phyloP scores from a whole-genome alignment of 192 early-diverging fungal genomes.

The Podila clonocystis region DNA sequence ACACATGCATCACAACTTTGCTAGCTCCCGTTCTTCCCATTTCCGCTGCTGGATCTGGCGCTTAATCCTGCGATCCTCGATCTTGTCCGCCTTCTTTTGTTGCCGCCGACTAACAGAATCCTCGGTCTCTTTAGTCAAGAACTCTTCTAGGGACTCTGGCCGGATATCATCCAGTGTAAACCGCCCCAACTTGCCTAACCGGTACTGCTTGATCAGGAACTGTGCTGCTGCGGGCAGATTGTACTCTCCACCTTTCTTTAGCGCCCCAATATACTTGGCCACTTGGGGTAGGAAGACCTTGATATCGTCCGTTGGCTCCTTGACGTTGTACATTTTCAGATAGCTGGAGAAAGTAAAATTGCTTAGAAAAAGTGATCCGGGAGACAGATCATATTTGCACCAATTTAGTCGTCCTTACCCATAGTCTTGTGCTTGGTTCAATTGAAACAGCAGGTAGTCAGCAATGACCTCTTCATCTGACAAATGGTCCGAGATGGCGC shows the following conservation, averaged over 20 bases:
- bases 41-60: constrained; percentile 29
- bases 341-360: constrained; percentile 53
- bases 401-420: constrained; percentile 45
- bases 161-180: constrained; percentile 87
- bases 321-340: constrained; percentile 60
- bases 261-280: constrained; percentile 71
- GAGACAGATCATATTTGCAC: neutral
- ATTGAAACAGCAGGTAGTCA: constrained; percentile 89
- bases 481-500: constrained; percentile 86
- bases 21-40: constrained; percentile 18
- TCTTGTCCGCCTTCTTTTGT: constrained; percentile 58
- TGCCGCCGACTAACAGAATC: constrained; percentile 51
- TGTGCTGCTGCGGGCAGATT: constrained; percentile 74
- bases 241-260: constrained; percentile 70
- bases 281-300: constrained; percentile 70
- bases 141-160: constrained; percentile 55
- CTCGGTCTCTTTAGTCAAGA: constrained; percentile 49
- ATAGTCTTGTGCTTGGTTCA: constrained; percentile 71
- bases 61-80: constrained; percentile 53
- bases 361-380: neutral
- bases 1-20: constrained; percentile 1
- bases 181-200: constrained; percentile 83
- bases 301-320: constrained; percentile 78
- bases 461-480: constrained; percentile 85
- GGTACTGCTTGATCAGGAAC: constrained; percentile 81